phyloP scores from a whole-genome alignment of 208 protist genomes.

The Trypanosoma avium region DNA sequence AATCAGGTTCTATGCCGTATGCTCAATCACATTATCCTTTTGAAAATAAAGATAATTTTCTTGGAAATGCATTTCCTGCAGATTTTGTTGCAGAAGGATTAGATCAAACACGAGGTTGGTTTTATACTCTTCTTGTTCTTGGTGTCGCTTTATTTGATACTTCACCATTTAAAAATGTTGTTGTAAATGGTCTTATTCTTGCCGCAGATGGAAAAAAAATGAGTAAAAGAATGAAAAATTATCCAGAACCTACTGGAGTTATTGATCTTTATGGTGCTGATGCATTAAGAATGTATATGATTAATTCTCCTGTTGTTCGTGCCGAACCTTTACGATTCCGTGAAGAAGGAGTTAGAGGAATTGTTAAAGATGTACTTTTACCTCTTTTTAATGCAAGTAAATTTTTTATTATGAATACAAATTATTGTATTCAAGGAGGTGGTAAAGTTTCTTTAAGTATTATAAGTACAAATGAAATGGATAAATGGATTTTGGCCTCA shows the following conservation, averaged over 20 bases:
- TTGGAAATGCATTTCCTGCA: slow-evolving; percentile 94
- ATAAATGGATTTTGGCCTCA: slow-evolving; percentile 98
- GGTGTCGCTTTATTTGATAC: slow-evolving; percentile 98
- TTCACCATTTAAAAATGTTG: slow-evolving; percentile 98
- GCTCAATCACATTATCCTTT: slow-evolving; percentile 99
- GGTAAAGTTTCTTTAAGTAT: slow-evolving; percentile 54
- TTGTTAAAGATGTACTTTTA: slow-evolving; percentile 98
- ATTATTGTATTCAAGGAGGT: slow-evolving; percentile 59
- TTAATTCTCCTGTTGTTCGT: slow-evolving; percentile 99
- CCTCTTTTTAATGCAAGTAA: slow-evolving; percentile 98
- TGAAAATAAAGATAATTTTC: slow-evolving; percentile 97
- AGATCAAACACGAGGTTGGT: slow-evolving; percentile 99
- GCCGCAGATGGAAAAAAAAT: slow-evolving; percentile 99
- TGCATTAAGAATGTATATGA: slow-evolving; percentile 99
- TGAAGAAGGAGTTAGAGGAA: slow-evolving; percentile 91
- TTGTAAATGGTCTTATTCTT: slow-evolving; percentile 99
- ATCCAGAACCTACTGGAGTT: slow-evolving; percentile 97
- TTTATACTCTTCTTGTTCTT: slow-evolving; percentile 99
- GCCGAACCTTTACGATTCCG: slow-evolving; percentile 97
- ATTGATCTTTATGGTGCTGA: slow-evolving; percentile 97
- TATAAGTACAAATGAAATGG: slow-evolving; percentile 95
- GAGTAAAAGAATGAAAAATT: slow-evolving; percentile 99
- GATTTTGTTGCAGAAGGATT: slow-evolving; percentile 99
- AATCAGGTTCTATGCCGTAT: slow-evolving; percentile 99
- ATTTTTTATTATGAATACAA: slow-evolving; percentile 97